Percentiles rank a stretch among this genome's conserved stretches.
phyloP scores from a whole-genome alignment of 2,329 filamentous ascomycete genomes.

The Aspergillus latus region DNA sequence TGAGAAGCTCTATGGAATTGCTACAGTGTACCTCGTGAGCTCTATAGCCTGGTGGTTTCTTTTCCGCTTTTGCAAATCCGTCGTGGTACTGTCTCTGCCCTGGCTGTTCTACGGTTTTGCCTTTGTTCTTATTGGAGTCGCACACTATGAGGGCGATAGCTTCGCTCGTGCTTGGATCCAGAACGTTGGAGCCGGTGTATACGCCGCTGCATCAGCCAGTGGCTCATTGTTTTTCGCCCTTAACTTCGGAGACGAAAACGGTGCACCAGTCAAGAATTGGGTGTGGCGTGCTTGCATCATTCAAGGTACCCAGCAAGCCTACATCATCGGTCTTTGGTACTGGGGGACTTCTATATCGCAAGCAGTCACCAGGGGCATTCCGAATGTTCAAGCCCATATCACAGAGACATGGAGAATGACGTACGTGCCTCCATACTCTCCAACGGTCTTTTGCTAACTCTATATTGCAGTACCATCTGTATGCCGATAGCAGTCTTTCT shows the following conservation, averaged over 20 bases:
- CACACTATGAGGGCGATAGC: conserved; percentile 52
- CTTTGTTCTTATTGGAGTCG: conserved; percentile 63
- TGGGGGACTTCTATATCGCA: conserved; percentile 61
- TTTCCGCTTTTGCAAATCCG: conserved; percentile 59
- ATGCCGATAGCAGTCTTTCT: conserved; percentile 59
- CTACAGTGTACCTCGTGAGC: conserved; percentile 58
- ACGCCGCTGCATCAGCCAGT: conserved; percentile 62
- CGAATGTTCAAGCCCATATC: conserved; percentile 36
- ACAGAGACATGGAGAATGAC: conserved; percentile 49
- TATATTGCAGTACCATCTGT: conserved; percentile 49
- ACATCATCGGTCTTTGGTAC: conserved; percentile 65
- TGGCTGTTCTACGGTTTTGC: conserved; percentile 64
- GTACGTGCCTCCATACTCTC: conserved; percentile 24
- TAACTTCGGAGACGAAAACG: conserved; percentile 66
- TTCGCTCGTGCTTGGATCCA: conserved; percentile 55
- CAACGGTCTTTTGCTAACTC: conserved; percentile 20
- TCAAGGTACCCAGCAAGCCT: conserved; percentile 66
- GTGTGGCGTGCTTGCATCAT: conserved; percentile 67
- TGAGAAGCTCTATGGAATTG: conserved; percentile 60
- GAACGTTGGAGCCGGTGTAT: conserved; percentile 61
- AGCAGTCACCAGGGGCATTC: conserved; percentile 44
- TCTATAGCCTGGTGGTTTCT: conserved; percentile 64
- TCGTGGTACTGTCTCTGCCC: conserved; percentile 59
- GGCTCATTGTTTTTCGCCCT: conserved; percentile 66
- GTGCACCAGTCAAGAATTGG: conserved; percentile 63